Evolutionary conservation across 768 basidiomycete genomes (phyloP).

Genomic region (Lentinula edodes): DNA sequence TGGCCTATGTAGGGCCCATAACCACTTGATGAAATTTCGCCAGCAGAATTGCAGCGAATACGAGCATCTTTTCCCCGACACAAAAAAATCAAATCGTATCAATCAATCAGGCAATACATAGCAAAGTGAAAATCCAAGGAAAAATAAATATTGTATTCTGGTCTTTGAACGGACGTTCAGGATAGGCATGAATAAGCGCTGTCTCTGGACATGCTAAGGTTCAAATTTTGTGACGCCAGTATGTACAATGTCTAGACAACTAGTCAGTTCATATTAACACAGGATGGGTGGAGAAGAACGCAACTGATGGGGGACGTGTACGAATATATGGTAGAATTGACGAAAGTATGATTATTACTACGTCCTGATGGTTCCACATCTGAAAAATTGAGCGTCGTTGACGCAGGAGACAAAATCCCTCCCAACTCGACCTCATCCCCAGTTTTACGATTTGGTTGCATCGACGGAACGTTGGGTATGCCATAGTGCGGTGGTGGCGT

Average conservation of each 20-base stretch:
- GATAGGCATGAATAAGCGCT: too few relatives aligned
- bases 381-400: not conserved
- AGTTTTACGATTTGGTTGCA: not conserved
- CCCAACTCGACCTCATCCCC: not conserved
- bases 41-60: too few relatives aligned
- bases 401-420: not conserved
- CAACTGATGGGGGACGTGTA: conserved; percentile 70
- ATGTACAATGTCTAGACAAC: conserved; percentile 21
- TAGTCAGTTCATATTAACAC: not conserved
- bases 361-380: conserved; percentile 38
- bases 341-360: conserved; percentile 23
- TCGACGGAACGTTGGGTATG: not conserved
- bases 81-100: too few relatives aligned
- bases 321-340: conserved; percentile 53
- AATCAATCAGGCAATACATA: too few relatives aligned
- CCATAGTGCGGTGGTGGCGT: conserved; percentile 22
- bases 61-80: too few relatives aligned
- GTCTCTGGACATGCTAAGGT: too few relatives aligned
- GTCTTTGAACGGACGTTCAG: too few relatives aligned
- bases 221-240: conserved; percentile 9
- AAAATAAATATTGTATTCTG: too few relatives aligned
- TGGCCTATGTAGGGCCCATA: too few relatives aligned
- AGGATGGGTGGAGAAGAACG: conserved; percentile 12
- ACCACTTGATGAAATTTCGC: too few relatives aligned
- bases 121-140: too few relatives aligned